phyloP scores from a whole-genome alignment of 1,284 basidiomycete species.

The Xerocomus minutiporus region DNA sequence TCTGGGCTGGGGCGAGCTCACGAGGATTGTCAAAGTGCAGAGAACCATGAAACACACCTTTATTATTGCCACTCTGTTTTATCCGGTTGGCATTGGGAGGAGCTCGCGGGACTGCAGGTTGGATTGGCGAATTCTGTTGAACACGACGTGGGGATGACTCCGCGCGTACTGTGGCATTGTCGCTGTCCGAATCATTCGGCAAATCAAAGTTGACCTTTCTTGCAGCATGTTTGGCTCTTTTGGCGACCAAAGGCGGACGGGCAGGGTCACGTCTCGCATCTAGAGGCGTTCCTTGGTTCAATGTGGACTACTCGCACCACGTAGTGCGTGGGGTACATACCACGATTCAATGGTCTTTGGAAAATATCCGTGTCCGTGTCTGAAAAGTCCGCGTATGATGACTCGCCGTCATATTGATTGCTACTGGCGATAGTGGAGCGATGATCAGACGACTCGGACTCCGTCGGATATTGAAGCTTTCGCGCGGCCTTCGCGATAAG shows the following conservation, averaged over 20 bases:
- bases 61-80: constrained; percentile 5
- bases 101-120: neutral
- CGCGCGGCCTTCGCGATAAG: constrained; percentile 16
- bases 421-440: neutral
- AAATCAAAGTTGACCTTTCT: constrained; percentile 17
- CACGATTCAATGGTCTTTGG: neutral
- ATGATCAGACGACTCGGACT: constrained; percentile 12
- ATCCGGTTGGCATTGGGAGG: neutral
- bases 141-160: constrained; percentile 6
- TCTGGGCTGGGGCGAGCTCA: constrained; percentile 8
- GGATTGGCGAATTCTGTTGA: constrained; percentile 1
- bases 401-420: constrained; percentile 13
- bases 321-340: neutral
- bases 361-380: constrained; percentile 17
- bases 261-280: neutral
- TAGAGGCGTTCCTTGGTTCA: constrained; percentile 4
- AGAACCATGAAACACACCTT: constrained; percentile 3
- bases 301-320: neutral
- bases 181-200: constrained; percentile 13
- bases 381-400: constrained; percentile 4
- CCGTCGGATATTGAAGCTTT: constrained; percentile 2
- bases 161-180: constrained; percentile 12
- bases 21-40: neutral
- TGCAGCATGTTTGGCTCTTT: neutral
- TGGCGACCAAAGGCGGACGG: neutral